Conservation (phyloP, 2,329 filamentous ascomycete genomes). For the Diaporthe citrichinensis region DNA sequence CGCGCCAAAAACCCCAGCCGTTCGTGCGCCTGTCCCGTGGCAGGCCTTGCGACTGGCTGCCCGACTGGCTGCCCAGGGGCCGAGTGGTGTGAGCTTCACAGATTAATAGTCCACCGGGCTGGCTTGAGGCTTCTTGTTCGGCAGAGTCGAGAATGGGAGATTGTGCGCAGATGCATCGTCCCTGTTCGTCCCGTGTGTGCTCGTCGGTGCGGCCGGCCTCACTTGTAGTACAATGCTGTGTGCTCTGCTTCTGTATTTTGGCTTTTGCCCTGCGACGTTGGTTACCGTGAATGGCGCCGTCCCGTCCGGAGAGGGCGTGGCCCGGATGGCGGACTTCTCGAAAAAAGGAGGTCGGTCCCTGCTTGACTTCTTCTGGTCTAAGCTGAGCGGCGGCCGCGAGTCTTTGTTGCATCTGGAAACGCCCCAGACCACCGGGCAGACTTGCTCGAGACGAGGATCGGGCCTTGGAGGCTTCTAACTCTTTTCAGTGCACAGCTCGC, state of each 20-base stretch:
- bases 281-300: not conserved
- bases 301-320: not conserved
- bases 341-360: not conserved
- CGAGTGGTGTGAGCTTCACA: not conserved
- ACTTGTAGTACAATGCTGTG: not conserved
- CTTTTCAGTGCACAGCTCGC: not conserved
- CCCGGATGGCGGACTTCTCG: not conserved
- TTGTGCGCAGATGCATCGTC: not conserved
- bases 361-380: not conserved
- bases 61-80: not conserved
- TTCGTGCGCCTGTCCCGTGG: slow-evolving; percentile 7
- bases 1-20: not conserved
- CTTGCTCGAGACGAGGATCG: not conserved
- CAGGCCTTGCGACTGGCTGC: slow-evolving; percentile 2
- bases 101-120: not conserved
- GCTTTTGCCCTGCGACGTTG: slow-evolving; percentile 10
- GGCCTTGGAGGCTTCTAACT: not conserved
- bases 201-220: not conserved
- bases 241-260: not conserved
- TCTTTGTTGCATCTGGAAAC: not conserved
- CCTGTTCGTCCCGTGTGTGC: not conserved
- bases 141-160: not conserved
- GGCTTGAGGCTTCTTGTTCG: not conserved
- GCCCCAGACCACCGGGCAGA: too few species aligned
- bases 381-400: not conserved